Conservation (phyloP, 2,329 filamentous ascomycete species). For the Pezicula neosporulosa region DNA sequence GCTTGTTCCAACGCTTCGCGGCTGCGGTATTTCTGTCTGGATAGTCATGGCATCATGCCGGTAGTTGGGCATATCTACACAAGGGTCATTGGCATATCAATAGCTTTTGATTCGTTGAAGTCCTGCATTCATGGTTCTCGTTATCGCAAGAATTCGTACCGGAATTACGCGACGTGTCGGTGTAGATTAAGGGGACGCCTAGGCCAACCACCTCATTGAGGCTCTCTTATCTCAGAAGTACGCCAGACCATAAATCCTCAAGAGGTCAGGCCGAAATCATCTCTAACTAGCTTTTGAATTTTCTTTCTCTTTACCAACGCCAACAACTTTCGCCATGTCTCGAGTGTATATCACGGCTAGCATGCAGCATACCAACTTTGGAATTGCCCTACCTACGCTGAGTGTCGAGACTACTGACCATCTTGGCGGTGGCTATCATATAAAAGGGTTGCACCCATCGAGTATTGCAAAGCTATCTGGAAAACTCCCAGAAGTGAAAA, state of each 20-base stretch:
- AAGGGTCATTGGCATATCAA: not conserved
- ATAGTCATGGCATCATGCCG: not conserved
- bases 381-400: conserved; percentile 2
- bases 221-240: not conserved
- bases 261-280: not conserved
- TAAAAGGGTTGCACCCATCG: conserved; percentile 4
- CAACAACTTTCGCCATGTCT: conserved; percentile 2
- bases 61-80: not conserved
- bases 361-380: conserved; percentile 5
- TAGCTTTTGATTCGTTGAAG: not conserved
- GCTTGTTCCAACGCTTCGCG: not conserved
- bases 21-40: not conserved
- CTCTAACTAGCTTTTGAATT: not conserved
- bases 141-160: not conserved
- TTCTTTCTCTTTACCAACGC: not conserved
- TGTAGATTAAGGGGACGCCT: not conserved
- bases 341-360: conserved; percentile 4
- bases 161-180: not conserved
- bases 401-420: conserved; percentile 4
- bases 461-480: conserved; percentile 5
- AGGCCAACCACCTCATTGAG: not conserved
- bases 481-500: conserved; percentile 2
- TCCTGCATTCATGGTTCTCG: not conserved
- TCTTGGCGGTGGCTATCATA: not conserved
- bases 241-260: not conserved